Percentiles rank a stretch among this genome's conserved stretches.
Conservation (phyloP, 495 filamentous ascomycete species). For the Acidiella bohemica region DNA sequence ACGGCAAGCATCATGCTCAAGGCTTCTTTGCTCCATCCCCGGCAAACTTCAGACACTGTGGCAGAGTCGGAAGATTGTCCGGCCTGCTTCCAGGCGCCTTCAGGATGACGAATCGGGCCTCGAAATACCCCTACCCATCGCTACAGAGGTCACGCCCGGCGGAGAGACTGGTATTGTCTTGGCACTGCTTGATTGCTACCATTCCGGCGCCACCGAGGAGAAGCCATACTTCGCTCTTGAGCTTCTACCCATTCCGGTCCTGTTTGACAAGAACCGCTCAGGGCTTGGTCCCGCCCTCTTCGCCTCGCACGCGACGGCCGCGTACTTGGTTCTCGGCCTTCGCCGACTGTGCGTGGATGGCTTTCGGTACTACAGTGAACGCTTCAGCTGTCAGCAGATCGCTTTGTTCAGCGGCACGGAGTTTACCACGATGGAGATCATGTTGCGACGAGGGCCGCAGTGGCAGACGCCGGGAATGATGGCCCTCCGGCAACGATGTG, state of each 20-base stretch:
- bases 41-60: slow-evolving; percentile 1
- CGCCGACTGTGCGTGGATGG: background rate
- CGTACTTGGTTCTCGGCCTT: background rate
- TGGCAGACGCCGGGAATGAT: too few species aligned
- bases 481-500: too few species aligned
- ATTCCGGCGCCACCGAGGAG: background rate
- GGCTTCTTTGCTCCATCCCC: background rate
- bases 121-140: background rate
- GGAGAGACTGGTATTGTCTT: background rate
- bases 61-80: slow-evolving; percentile 6
- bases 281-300: slow-evolving; percentile 3
- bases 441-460: too few species aligned
- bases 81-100: slow-evolving; percentile 20
- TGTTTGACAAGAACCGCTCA: background rate
- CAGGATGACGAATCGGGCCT: background rate
- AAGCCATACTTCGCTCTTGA: slow-evolving; percentile 4
- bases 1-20: background rate
- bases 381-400: background rate
- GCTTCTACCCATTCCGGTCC: background rate
- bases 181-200: slow-evolving; percentile 1
- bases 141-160: background rate
- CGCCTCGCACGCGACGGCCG: background rate
- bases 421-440: slow-evolving; percentile 2
- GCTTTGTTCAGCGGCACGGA: background rate
- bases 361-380: background rate